Percentiles rank a stretch among this genome's conserved stretches.
phyloP scores from a whole-genome alignment of 805 yeast genomes.

The Starmera pachycereana region DNA sequence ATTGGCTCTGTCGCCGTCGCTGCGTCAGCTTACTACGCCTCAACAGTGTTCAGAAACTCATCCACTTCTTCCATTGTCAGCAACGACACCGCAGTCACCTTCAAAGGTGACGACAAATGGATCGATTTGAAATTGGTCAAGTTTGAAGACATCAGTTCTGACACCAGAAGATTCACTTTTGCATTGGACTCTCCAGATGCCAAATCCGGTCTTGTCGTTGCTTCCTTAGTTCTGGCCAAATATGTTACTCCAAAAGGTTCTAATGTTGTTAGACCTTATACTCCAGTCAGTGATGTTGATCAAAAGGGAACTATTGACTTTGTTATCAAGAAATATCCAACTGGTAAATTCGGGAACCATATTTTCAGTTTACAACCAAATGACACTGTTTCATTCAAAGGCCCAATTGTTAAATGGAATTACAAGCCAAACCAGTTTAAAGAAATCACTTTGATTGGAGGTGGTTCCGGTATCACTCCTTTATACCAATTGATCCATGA shows the following conservation, averaged over 20 bases:
- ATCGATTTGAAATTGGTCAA: conserved; percentile 48
- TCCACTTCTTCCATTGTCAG: conserved; percentile 20
- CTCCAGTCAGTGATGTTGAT: conserved; percentile 70
- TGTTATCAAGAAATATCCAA: conserved; percentile 74
- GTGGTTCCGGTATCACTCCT: conserved; percentile 97
- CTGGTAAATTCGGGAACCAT: conserved; percentile 77
- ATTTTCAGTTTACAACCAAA: conserved; percentile 58
- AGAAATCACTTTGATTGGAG: conserved; percentile 77
- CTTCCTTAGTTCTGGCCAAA: conserved; percentile 76
- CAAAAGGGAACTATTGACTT: conserved; percentile 69
- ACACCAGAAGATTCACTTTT: conserved; percentile 62
- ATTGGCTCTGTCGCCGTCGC: conserved; percentile 40
- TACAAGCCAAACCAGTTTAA: conserved; percentile 82
- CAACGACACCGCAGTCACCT: conserved; percentile 35
- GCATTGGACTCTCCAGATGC: conserved; percentile 58
- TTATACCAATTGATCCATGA: conserved; percentile 77
- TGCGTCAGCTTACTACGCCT: conserved; percentile 18
- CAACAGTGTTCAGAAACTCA: conserved; percentile 13
- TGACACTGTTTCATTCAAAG: conserved; percentile 85
- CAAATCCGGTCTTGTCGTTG: conserved; percentile 65
- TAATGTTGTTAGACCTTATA: conserved; percentile 68
- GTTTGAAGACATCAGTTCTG: conserved; percentile 40
- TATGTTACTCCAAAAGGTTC: conserved; percentile 74
- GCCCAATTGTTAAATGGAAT: conserved; percentile 87
- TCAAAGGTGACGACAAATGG: conserved; percentile 61